A percentile compares a stretch with the other conserved stretches of the same genome.
These are phyloP conservation scores for Ananas comosus DNA, from an alignment of 176 grass and related monocot species.

Conservation along the genomic window DNA sequence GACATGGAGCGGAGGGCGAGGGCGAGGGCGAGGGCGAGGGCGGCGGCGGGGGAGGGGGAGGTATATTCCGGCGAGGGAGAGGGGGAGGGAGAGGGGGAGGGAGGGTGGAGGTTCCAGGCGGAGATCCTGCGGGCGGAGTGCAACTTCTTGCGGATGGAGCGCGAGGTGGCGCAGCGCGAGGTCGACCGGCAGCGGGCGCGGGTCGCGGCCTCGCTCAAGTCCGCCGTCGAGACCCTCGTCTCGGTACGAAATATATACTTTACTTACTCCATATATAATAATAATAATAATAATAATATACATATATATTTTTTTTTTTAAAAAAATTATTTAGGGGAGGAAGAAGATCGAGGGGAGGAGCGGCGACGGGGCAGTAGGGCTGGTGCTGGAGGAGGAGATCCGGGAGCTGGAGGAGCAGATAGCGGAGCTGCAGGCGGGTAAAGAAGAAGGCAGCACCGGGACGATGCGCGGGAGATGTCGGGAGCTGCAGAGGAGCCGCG, in stretches of 20 bases:
- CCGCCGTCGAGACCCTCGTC: constrained; percentile 62
- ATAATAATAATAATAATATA: too few relatives aligned
- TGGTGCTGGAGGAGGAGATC: constrained; percentile 52
- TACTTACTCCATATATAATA: too few relatives aligned
- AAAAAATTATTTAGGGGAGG: too few relatives aligned
- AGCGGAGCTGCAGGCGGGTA: constrained; percentile 50
- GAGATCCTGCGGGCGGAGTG: constrained; percentile 93
- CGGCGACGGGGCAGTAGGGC: constrained; percentile 18
- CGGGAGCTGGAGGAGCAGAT: constrained; percentile 68
- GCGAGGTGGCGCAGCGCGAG: constrained; percentile 67
- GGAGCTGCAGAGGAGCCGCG: constrained; percentile 40
- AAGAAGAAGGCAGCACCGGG: constrained; percentile 43
- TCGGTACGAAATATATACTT: constrained; percentile 27
- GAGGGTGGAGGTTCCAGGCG: constrained; percentile 86
- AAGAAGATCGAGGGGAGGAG: constrained; percentile 57
- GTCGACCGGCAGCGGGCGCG: constrained; percentile 64
- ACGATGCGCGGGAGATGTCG: not conserved
- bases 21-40: constrained; percentile 25
- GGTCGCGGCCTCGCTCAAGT: constrained; percentile 58
- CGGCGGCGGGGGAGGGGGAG: constrained; percentile 47
- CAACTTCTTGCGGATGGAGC: constrained; percentile 88
- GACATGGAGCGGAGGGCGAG: constrained; percentile 49
- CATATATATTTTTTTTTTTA: too few relatives aligned
- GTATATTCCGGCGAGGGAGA: constrained; percentile 9
- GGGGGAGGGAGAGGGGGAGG: constrained; percentile 33